Evolutionary conservation across 1,139 yeast genomes (phyloP), one percentile per base, ranked within the genome.

Genomic region (Ogataea hybrid): DNA sequence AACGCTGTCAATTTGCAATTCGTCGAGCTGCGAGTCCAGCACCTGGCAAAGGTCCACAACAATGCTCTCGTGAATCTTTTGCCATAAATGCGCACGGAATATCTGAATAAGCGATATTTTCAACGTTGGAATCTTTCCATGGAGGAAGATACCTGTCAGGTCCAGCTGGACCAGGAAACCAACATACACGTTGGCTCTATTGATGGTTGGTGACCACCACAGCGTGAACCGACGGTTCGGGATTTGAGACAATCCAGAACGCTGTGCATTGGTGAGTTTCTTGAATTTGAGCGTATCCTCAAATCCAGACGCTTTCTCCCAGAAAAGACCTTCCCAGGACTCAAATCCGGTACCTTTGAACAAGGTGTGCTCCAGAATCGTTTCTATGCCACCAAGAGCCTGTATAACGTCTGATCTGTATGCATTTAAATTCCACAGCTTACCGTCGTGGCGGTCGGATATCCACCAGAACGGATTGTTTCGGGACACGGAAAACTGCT

Each of bases 201-300:
- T 94, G 53, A 94, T 94, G 1, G 99, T 94, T 6, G 99, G 99
- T 1, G 97, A 89, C 99, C 99, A 94, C 99, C 99, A 94, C 33
- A 94, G 69, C 0, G 98, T 94, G 60, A 94, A 94, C 35, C 99
- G 76, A 63, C 99, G 83, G 61, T 94, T 94, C 4, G 99, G 99
- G 57, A 94, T 92, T 66, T 94, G 99, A 61, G 95, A 87, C 52
- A 94, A 75, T 61, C 99, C 99, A 3, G 97, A 84, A 57, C 98
- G 72, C 68, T 94, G 99, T 1, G 99, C 99, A 65, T 90, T 92
- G 2, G 99, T 94, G 54, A 94, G 75, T 62, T 90, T 94, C 62
- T 90, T 88, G 64, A 89, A 87, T 61, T 90, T 92, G 74, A 94
- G 75, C 0, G 96, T 85, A 56, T 94, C 98, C 62, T 94, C 99